Evolutionary conservation across 2,329 filamentous ascomycete genomes (phyloP), one percentile per base, ranked within the genome.

Genomic region (Anthostomella pinea): DNA sequence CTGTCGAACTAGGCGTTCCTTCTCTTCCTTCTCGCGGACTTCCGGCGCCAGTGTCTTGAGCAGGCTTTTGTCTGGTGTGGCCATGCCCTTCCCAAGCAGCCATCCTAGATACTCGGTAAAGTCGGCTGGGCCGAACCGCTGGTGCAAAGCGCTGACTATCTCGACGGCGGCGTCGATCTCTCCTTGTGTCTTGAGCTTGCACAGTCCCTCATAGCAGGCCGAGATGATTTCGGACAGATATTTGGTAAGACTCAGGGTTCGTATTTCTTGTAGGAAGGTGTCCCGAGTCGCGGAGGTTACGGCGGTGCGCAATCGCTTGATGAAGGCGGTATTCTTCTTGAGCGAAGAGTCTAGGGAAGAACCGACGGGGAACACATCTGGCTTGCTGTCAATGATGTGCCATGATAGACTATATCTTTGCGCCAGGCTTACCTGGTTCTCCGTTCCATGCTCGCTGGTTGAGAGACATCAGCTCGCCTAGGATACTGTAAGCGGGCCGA

Each of bases 321-420:
- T 97, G 64, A 97, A 96, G 49, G 90, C 89, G 4, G 91, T 97
- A 57, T 97, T 97, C 72, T 96, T 97, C 70, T 95, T 96, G 63
- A 97, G 75, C 33, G 90, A 93, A 34, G 91, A 95, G 65, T 97
- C 91, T 57, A 97, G 83, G 19, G 86, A 85, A 58, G 78, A 77
- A 63, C 79, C 82, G 52, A 93, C 81, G 35, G 79, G 67, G 57
- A 94, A 88, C 45, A 94, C 69, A 70, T 87, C 89, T 94, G 50
- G 21, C 29, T 26, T 33, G 36, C 30, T 45, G 51, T 52, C 25
- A 57, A 45, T 40, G 2, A 28, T n/a, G 14, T 34, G 17, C 25
- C 11, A 14, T n/a, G 17, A 18, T n/a, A n/a, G 25, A 14, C 21
- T 30, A 21, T 38, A 39, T 37, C 28, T 29, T 35, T 4, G 18